Conservation (phyloP, 225 moss, liverwort and hornwort genomes). For the Climacium dendroides region DNA sequence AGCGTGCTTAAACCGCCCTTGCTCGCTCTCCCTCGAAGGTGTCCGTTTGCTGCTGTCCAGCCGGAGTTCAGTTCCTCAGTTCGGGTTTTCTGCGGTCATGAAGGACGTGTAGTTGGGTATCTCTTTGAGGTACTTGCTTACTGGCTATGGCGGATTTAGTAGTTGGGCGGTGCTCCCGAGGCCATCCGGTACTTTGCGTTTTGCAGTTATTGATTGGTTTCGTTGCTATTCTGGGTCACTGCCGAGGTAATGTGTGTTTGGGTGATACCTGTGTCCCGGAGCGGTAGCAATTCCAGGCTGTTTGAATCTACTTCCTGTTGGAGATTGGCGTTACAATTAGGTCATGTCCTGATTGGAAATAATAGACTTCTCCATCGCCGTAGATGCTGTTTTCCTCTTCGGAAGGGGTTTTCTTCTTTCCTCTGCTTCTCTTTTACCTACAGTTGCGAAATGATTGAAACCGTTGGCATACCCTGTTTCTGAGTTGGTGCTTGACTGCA, state of each 20-base stretch:
- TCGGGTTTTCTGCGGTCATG: neutral
- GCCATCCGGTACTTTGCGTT: neutral
- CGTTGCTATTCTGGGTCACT: neutral
- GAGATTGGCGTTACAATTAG: neutral
- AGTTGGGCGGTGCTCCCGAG: neutral
- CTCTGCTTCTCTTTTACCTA: neutral
- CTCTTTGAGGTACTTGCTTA: neutral
- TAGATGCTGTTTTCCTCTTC: neutral
- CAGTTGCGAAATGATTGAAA: neutral
- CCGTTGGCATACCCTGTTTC: neutral
- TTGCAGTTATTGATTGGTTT: neutral
- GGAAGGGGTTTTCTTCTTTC: no score
- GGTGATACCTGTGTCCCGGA: neutral
- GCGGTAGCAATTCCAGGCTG: neutral
- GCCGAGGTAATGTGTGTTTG: neutral
- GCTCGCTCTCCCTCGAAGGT: neutral
- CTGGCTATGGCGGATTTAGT: neutral
- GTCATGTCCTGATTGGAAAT: neutral
- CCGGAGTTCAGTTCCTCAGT: neutral
- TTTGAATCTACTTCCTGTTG: neutral
- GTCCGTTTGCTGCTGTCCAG: neutral
- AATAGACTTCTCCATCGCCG: neutral
- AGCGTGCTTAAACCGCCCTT: neutral
- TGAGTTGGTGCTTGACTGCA: neutral
- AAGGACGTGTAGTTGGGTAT: neutral